Evolutionary conservation across 441 rosid species (phyloP).

Genomic region (Brassica balearica): DNA sequence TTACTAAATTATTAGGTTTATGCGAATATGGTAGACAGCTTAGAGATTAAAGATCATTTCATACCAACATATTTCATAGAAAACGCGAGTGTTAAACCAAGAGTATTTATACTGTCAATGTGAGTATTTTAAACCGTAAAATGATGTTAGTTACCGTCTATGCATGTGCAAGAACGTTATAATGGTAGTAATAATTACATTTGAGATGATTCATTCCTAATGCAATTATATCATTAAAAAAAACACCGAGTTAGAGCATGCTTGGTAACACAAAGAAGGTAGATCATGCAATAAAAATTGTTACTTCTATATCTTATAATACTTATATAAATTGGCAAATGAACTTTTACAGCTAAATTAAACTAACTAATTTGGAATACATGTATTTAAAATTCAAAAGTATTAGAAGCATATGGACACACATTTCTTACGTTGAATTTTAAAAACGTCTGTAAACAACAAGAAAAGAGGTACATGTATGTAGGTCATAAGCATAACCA

Average conservation of each 20-base stretch:
- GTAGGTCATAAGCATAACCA: neutral
- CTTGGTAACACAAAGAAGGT: neutral
- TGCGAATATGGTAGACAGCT: neutral
- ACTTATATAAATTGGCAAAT: neutral
- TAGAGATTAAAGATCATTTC: neutral
- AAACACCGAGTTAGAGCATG: neutral
- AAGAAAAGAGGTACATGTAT: neutral
- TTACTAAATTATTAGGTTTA: neutral
- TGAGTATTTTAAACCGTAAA: neutral
- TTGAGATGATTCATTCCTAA: neutral
- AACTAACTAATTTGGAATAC: neutral
- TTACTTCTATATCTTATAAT: neutral
- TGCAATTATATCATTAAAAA: neutral
- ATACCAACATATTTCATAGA: neutral
- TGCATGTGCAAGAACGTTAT: constrained; percentile 8
- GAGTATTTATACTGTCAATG: neutral
- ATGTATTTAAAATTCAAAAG: constrained; percentile 10
- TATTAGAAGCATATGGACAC: constrained; percentile 13
- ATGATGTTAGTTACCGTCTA: neutral
- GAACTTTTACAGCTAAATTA: constrained; percentile 37
- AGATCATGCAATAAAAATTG: neutral
- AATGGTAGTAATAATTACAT: neutral
- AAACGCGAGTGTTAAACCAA: neutral
- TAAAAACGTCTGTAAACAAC: neutral
- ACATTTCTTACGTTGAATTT: constrained; percentile 25